phyloP scores from a whole-genome alignment of 495 filamentous ascomycete species.

The Aspergillus bridgeri region DNA sequence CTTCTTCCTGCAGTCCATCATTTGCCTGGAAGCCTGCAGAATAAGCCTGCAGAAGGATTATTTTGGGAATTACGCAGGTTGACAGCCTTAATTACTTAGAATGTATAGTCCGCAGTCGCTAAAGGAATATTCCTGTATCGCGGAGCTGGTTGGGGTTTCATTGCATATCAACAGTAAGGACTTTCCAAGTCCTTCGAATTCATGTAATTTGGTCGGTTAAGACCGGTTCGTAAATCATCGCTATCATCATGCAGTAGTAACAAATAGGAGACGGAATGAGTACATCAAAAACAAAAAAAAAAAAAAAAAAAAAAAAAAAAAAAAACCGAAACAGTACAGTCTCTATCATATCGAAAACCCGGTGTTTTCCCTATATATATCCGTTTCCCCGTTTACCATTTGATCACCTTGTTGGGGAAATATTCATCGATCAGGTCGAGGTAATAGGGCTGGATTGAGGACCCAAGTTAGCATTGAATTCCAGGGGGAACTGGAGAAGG shows the following conservation, averaged over 20 bases:
- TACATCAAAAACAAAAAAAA: background rate
- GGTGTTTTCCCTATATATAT: background rate
- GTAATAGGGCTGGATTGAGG: slow-evolving; percentile 65
- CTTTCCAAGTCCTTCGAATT: too few species aligned
- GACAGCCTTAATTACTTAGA: too few species aligned
- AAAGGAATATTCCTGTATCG: too few species aligned
- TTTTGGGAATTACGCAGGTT: too few species aligned
- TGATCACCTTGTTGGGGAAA: slow-evolving; percentile 71
- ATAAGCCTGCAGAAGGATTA: too few species aligned
- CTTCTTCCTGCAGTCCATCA: too few species aligned
- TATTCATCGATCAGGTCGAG: slow-evolving; percentile 81
- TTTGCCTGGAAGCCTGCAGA: too few species aligned
- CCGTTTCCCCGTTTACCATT: slow-evolving; percentile 54
- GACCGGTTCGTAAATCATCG: slow-evolving; percentile 10
- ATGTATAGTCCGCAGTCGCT: too few species aligned
- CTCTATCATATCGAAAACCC: background rate
- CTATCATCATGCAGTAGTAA: slow-evolving; percentile 3
- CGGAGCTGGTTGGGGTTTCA: too few species aligned
- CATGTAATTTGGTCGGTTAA: background rate
- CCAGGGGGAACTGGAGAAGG: background rate
- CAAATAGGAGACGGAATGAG: background rate
- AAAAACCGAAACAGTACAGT: background rate
- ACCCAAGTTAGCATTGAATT: slow-evolving; percentile 9
- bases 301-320: background rate
- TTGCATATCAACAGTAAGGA: too few species aligned